phyloP scores from a whole-genome alignment of 805 yeast genomes.

The Barnettozyma vustinii region DNA sequence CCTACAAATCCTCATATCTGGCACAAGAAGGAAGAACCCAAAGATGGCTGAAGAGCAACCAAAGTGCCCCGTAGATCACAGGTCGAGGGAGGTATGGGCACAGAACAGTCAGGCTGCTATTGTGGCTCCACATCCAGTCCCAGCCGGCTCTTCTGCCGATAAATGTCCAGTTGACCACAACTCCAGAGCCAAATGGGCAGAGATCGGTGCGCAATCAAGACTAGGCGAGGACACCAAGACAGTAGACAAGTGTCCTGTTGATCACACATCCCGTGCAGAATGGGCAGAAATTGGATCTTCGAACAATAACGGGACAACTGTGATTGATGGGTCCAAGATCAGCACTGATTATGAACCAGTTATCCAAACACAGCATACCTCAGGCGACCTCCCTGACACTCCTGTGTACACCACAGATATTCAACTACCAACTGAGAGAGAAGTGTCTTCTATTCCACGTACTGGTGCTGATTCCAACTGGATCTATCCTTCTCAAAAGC shows the following conservation, averaged over 20 bases:
- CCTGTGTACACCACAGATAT: constrained; percentile 32
- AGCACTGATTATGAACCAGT: constrained; percentile 14
- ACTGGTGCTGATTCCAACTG: constrained; percentile 67
- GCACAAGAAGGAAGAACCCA: background rate
- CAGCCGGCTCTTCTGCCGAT: constrained; percentile 21
- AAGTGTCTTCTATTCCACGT: constrained; percentile 77
- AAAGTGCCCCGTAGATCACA: constrained; percentile 51
- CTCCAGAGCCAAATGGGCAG: constrained; percentile 56
- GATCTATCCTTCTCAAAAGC: constrained; percentile 95
- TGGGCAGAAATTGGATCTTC: constrained; percentile 41
- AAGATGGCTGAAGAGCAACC: constrained; percentile 20
- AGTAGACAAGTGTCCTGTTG: constrained; percentile 59
- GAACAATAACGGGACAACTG: background rate
- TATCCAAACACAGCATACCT: constrained; percentile 34
- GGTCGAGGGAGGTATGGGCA: constrained; percentile 18
- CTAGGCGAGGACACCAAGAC: background rate
- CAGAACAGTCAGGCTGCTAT: background rate
- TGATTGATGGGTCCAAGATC: constrained; percentile 19
- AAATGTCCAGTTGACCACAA: constrained; percentile 67
- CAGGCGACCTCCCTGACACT: constrained; percentile 34
- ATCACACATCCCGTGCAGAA: constrained; percentile 47
- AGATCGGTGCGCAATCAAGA: constrained; percentile 24
- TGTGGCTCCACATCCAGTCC: constrained; percentile 18
- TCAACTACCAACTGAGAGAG: constrained; percentile 65
- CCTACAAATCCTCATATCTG: background rate